phyloP scores from a whole-genome alignment of 208 protist genomes.

The Endotrypanum monterogeii region DNA sequence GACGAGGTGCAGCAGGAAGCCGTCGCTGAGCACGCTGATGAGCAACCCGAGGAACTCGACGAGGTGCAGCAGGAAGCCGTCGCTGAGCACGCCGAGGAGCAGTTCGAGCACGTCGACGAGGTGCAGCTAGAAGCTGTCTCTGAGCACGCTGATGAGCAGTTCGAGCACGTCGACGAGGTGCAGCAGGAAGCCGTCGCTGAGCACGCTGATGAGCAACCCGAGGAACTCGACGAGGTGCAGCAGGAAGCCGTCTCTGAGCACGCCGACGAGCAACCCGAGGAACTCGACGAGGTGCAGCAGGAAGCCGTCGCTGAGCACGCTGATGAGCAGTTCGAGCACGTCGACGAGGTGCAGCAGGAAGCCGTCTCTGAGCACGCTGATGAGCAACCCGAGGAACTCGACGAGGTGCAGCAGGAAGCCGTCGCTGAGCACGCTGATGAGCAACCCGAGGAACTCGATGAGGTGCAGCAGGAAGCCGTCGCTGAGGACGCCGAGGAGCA shows the following conservation, averaged over 20 bases:
- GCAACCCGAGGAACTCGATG: not conserved
- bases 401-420: not conserved
- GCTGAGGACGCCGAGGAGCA: too few relatives aligned
- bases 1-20: slow-evolving; percentile 7
- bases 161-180: slow-evolving; percentile 8
- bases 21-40: not conserved
- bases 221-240: not conserved
- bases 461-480: too few relatives aligned
- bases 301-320: not conserved
- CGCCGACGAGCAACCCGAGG: not conserved
- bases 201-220: not conserved
- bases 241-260: not conserved
- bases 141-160: too few relatives aligned
- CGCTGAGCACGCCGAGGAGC: slow-evolving; percentile 5
- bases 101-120: not conserved
- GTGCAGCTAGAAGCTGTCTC: too few relatives aligned
- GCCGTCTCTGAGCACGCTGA: too few relatives aligned
- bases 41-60: slow-evolving; percentile 6
- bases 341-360: slow-evolving; percentile 1
- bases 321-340: not conserved
- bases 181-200: slow-evolving; percentile 4
- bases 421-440: not conserved
- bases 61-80: slow-evolving; percentile 6
- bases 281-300: not conserved
- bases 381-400: not conserved